Base-by-base conservation (phyloP, 331 rosid genomes). In the Cydonia oblonga region DNA sequence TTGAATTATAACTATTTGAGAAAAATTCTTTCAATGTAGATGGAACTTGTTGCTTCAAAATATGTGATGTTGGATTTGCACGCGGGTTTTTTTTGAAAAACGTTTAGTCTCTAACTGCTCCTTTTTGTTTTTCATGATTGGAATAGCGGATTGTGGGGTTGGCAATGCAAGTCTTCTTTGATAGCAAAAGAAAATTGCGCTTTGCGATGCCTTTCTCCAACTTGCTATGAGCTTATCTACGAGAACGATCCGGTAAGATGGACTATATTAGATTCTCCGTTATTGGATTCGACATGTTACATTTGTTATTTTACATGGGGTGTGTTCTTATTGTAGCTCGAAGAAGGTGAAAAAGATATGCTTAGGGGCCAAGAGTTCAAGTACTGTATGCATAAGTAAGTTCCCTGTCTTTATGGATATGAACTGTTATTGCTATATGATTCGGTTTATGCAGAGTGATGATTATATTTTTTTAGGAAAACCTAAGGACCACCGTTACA, bases 331-430 rank as follows among this genome's bases (percentile, higher is more conserved):
- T 69, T 86, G 82, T 78, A 93, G 98, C 98, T 93, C 10, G 98
- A 93, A 78, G 97, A 90, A 75, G 98, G 98, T 78, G 97, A 90
- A 76, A 93, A 90, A 71, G 98, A 93, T 80, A 83, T 83, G 9
- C n/a, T 62, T 75, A 89, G 98, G 66, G 71, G 93, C 68, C 98
- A 90, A 79, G 97, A 93, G 85, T 93, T 66, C 82, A 90, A 93
- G 75, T 89, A 84, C 78, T 90, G 98, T 38, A 82, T 90, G 90
- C 82, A 90, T 63, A 89, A 87, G 98, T 93, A 90, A 81, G 97
- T 85, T 32, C 60, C 66, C 7, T 12, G 24, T 61, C 9, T 62
- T 35, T 54, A 52, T 9, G 7, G 22, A 25, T 40, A 51, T 59
- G 33, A 16, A 51, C 19, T 8, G 9, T 22, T 15, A 1, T 40